Base-by-base conservation (phyloP, 2,329 filamentous ascomycete genomes). In the Fusarium drepaniforme region DNA sequence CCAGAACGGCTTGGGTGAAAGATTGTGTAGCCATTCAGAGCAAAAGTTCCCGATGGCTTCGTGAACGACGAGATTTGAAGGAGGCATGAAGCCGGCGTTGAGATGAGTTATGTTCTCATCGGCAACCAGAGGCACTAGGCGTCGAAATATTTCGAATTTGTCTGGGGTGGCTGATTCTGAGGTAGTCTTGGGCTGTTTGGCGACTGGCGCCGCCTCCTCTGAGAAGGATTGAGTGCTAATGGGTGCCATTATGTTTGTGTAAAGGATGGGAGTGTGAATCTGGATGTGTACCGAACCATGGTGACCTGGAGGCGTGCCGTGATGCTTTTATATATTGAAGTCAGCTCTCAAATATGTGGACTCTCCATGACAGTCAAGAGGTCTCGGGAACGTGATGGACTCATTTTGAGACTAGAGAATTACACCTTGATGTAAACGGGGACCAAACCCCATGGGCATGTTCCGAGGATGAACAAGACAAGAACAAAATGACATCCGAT, bases 21-120 rank as follows among this genome's bases (percentile, higher is more conserved):
- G 40, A 2, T 73, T 46, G 63, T 80, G 70, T 0, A 82, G 70
- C 3, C 77, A 76, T 6, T 81, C 75, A 0, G 77, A 65, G 5
- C 75, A 73, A 71, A 79, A 82, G 13, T 71, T 71, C 1, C 64
- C 72, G 21, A 82, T 72, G 13, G 80, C 80, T 37, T 81, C 78
- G 60, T 81, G 78, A 18, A 82, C 73, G 46, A 82, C 70, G 2
- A 81, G 67, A 49, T 82, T 82, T 4, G 79, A 81, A 2, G 80
- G 81, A 0, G 80, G 80, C 60, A 76, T 77, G 13, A 79, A 80
- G 8, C 79, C 76, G 6, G 81, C 75, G 46, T 82, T 82, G n/a
- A 82, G 77, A 42, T 80, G 80, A 8, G 77, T 71, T 28, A 63
- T 49, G 21, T 21, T 37, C 8, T 64, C 53, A 25, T 64, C 64